Evolutionary conservation across 75 land plant genomes (phyloP).

Genomic region (Larix kaempferi): DNA sequence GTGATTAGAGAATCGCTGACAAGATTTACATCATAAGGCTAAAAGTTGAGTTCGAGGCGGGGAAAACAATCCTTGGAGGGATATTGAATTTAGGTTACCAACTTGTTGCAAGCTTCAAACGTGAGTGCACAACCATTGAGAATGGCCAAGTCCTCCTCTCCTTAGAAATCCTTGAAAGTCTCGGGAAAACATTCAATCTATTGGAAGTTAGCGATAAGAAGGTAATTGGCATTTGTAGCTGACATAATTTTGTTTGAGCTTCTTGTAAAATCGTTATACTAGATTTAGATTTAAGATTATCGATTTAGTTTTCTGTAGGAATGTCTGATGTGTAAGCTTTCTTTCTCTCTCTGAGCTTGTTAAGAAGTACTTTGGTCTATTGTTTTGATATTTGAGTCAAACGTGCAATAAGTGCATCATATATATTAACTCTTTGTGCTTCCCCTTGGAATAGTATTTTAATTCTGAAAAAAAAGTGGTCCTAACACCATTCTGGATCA

Average conservation of each 20-base stretch:
- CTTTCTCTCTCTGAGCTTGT: neutral
- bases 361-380: neutral
- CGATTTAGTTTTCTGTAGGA: neutral
- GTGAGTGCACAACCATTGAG: constrained; percentile 57
- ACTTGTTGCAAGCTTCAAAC: constrained; percentile 94
- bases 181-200: constrained; percentile 80
- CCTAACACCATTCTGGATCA: too few species aligned
- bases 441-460: too few species aligned
- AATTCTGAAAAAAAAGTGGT: too few species aligned
- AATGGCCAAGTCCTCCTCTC: constrained; percentile 70
- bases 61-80: constrained; percentile 92
- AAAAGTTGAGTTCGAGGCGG: constrained; percentile 99
- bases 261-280: neutral
- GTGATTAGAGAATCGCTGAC: constrained; percentile 97
- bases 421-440: too few species aligned
- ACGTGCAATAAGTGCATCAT: neutral
- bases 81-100: constrained; percentile 86
- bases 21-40: constrained; percentile 93
- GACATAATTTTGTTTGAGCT: neutral
- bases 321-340: neutral
- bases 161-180: constrained; percentile 81
- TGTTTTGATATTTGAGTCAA: neutral
- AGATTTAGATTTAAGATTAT: neutral
- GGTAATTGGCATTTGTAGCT: constrained; percentile 34
- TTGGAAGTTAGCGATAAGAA: constrained; percentile 86